Base-by-base conservation (phyloP, 2,329 filamentous ascomycete genomes). In the Monosporascus sp. region DNA sequence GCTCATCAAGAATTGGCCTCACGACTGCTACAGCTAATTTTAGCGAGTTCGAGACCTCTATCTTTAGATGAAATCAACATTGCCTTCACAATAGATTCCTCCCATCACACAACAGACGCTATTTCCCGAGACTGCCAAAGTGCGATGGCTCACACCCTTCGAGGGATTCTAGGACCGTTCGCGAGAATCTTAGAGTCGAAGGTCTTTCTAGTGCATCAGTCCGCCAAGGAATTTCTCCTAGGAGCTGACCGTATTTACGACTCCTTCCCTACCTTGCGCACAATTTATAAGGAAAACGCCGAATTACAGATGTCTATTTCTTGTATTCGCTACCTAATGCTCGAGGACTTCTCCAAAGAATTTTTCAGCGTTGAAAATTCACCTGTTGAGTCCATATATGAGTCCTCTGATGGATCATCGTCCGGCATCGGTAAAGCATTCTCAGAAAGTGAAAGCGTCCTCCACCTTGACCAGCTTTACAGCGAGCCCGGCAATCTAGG, bases 171-270 rank as follows among this genome's bases (percentile, higher is more conserved):
- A 8, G 65, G 70, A 25, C 62, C 68, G 6, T 58, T 72, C 11
- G 55, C 72, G 6, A 57, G 69, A 39, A 62, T 70, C 7, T 66
- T 57, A 27, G 63, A 65, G 15, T 59, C 57, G 7, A 63, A 59
- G 46, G 65, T 72, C 22, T 64, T 64, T 50, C 58, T 72, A 4
- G 64, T 73, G 20, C 70, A 72, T 56, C 65, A 69, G 48, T 68
- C 68, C 15, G 63, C 61, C 3, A 71, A 70, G 58, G 68, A 72
- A 6, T 72, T 66, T 53, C 55, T 71, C n/a, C 54, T 63, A 17
- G 41, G 51, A 8, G n/a, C 37, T 31, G 38, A 41, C 18, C 31
- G 20, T 15, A 20, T 22, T 37, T 22, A 53, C 22, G 27, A 48
- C 9, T 47, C 43, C 6, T 52, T 47, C 20, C 47, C 54, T 39